Percentiles rank a stretch among this genome's conserved stretches.
These are phyloP conservation scores for Garcia nutans DNA, from an alignment of 345 rosid genomes.

Conservation along the genomic window DNA sequence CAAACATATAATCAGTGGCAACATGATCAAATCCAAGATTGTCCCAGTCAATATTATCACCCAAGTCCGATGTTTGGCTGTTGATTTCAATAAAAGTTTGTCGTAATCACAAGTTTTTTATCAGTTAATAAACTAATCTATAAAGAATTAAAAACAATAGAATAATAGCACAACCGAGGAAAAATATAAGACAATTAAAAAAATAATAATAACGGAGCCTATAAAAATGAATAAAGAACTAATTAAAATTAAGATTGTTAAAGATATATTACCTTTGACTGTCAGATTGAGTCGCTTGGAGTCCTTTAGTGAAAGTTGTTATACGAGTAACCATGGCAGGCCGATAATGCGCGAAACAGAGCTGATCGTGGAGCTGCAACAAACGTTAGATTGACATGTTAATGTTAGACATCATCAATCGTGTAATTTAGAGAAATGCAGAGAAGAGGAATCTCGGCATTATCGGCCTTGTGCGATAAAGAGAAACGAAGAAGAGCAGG, in stretches of 20 bases:
- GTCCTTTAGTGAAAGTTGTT: neutral
- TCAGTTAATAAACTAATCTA: neutral
- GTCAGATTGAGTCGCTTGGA: conserved; percentile 12
- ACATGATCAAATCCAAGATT: conserved; percentile 30
- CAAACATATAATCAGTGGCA: conserved; percentile 35
- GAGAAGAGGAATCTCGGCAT: conserved; percentile 1
- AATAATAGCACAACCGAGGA: neutral
- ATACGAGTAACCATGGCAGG: neutral
- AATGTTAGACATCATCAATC: too few relatives aligned
- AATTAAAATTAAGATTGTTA: neutral
- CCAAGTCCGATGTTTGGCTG: conserved; percentile 26
- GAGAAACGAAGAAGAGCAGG: conserved; percentile 7
- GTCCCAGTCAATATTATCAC: conserved; percentile 20
- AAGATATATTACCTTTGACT: conserved; percentile 8
- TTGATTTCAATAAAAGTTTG: neutral
- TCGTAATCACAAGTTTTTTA: neutral
- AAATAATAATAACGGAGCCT: neutral
- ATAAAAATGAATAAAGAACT: neutral
- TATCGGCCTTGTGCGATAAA: conserved; percentile 17
- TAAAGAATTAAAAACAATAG: neutral
- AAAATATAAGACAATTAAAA: neutral
- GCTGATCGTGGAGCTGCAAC: conserved; percentile 15
- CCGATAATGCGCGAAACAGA: conserved; percentile 2
- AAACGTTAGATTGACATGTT: neutral
- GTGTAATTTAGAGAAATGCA: neutral